Base-by-base conservation (phyloP, 2,329 filamentous ascomycete species). In the Cladophialophora bantiana region DNA sequence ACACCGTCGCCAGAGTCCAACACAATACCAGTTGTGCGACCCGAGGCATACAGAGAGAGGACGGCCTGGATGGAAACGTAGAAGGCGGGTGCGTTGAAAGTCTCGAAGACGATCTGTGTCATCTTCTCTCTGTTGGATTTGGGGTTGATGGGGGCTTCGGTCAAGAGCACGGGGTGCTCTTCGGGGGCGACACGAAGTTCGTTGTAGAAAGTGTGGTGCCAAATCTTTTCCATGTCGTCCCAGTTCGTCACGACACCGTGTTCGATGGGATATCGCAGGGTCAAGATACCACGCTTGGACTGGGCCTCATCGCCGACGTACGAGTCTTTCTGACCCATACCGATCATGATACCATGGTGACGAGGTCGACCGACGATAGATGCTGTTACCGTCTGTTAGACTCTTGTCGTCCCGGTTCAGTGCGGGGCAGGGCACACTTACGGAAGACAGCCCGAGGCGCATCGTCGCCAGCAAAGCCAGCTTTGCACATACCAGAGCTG, bases 101-200 rank as follows among this genome's bases (percentile, higher is more conserved):
- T 99, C 90, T 99, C 95, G 88, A 99, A 99, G 83, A 99, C 94
- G 75, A 99, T 99, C 88, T 99, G 95, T 77, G 95, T 98, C 95
- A 99, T 99, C 93, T 99, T 99, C 89, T 99, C 95, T 90, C 95
- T 92, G 89, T 99, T 99, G 87, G 92, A 96, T 90, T 98, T 98
- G 83, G 95, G 95, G 90, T 99, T 99, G 90, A 99, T 98, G 77
- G 95, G 95, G 78, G 95, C 95, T 88, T 99, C 95, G 77, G 95
- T 99, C 83, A 99, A 89, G 81, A 99, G 90, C 82, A 98, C 94
- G 78, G 95, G 95, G 90, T 99, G 95, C 91, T 99, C 95, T 89
- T 99, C 95, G 78, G 95, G 95, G 78, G 95, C 95, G 74, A 99
- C 95, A 94, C 95, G 94, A 81, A 99, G 89, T 89, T 99, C 95